Conservation (phyloP, 352 stramenopile species). For the Phytophthora capsici region DNA sequence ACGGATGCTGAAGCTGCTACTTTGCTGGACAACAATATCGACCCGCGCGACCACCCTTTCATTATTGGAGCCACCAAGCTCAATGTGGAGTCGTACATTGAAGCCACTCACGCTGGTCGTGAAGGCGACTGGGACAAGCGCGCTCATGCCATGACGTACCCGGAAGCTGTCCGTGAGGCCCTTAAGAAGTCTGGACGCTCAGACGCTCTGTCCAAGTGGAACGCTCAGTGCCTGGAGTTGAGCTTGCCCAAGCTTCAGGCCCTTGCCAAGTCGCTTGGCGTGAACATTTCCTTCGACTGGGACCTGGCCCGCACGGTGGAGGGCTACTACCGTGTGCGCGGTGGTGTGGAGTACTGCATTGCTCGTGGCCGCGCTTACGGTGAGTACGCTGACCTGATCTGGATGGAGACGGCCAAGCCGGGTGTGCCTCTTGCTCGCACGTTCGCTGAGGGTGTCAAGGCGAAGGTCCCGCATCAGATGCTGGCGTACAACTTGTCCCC, state of each 20-base stretch:
- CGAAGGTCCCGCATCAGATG: conserved; percentile 95
- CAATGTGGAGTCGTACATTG: conserved; percentile 84
- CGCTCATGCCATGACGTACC: conserved; percentile 96
- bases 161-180: conserved; percentile 91
- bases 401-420: conserved; percentile 98
- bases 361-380: conserved; percentile 95
- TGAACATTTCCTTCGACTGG: conserved; percentile 95
- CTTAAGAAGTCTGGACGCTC: conserved; percentile 67
- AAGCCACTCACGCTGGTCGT: conserved; percentile 75
- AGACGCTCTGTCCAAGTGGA: conserved; percentile 87
- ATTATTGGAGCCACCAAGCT: conserved; percentile 95
- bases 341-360: conserved; percentile 98
- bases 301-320: conserved; percentile 96
- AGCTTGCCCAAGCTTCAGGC: conserved; percentile 79
- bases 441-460: conserved; percentile 95
- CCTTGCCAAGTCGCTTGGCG: conserved; percentile 79
- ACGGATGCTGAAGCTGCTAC: conserved; percentile 98
- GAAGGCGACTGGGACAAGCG: conserved; percentile 91
- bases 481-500: conserved; percentile 98
- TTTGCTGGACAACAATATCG: conserved; percentile 98
- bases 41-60: conserved; percentile 97
- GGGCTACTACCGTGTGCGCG: conserved; percentile 97
- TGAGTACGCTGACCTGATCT: conserved; percentile 97
- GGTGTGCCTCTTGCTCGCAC: conserved; percentile 93
- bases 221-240: conserved; percentile 78